These are phyloP conservation scores for Blastomyces emzantsi DNA, from an alignment of 2,329 filamentous ascomycete species.

Conservation along the genomic window DNA sequence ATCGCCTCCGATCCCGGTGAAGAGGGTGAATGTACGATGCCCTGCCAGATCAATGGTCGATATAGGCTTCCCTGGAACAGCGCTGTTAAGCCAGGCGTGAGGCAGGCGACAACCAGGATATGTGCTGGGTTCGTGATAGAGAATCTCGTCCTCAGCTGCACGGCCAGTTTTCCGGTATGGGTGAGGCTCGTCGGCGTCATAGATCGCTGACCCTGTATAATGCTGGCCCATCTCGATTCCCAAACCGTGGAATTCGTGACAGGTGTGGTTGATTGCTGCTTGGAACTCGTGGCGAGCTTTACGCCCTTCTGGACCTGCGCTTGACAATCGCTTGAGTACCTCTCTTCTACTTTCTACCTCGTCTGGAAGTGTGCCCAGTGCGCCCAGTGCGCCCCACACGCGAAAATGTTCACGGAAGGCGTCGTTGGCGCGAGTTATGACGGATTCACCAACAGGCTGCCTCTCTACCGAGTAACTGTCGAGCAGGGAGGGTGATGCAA, in stretches of 20 bases:
- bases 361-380: constrained; percentile 36
- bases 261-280: constrained; percentile 36
- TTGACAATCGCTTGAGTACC: constrained; percentile 37
- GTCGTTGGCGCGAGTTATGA: constrained; percentile 50
- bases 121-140: constrained; percentile 42
- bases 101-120: constrained; percentile 53
- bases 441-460: constrained; percentile 41
- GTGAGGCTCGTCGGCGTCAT: constrained; percentile 36
- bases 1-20: background rate
- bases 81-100: constrained; percentile 53
- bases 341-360: constrained; percentile 33
- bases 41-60: constrained; percentile 36
- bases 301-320: constrained; percentile 31
- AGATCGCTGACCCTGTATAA: constrained; percentile 42
- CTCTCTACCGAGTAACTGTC: constrained; percentile 30
- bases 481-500: constrained; percentile 20
- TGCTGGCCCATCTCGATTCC: constrained; percentile 53
- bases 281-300: constrained; percentile 34
- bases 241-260: constrained; percentile 47
- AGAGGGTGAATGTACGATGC: background rate
- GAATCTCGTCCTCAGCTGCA: constrained; percentile 33
- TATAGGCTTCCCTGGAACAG: constrained; percentile 36
- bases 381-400: constrained; percentile 41
- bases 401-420: constrained; percentile 45
- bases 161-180: constrained; percentile 17